Evolutionary conservation across 106 monocot species (phyloP), one percentile per base, ranked within the genome.

Genomic region (Dendrobium chrysotoxum): DNA sequence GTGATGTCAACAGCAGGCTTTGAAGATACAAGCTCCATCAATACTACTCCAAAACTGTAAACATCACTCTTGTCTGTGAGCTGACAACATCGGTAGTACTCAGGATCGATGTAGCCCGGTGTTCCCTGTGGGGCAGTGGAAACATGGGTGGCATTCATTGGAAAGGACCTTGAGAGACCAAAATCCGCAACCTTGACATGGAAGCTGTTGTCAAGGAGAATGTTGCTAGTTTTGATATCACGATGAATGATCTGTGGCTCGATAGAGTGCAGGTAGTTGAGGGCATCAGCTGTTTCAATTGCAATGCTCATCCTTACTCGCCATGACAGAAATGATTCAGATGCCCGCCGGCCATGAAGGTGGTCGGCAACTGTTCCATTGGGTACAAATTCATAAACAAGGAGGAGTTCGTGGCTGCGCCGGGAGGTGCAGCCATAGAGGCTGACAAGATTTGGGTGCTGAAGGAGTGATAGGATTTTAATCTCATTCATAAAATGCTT

Each of bases 151-250:
- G 83, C 88, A 39, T 88, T 85, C 9, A 77, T 31, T 1, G 88
- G 88, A 38, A 90, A 86, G 8, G 84, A 79, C 4, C 88, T 58
- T 0, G 90, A 90, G 12, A 90, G 79, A 9, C 90, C 90, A 17
- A 90, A 90, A 75, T 90, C 90, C 4, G 82, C 88, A 0, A 91
- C 91, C 26, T 88, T 91, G 10, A 91, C 88, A 15, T 83, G 88
- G 80, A 88, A 86, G 57, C 40, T 46, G 5, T 61, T 38, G 79
- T 90, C 91, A 28, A 91, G 82, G 26, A 94, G 76, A 65, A 94
- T 94, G 86, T 94, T 94, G 66, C 78, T 88, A 46, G 89, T 91
- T 77, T 94, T 94, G 47, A 94, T 82, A 53, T 94, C 94, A 3
- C 94, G 89, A 76, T 94, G 94, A 53, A 94, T 91, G 81, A 94